Conservation (phyloP, 345 rosid genomes). For the Eucalyptus melliodora region DNA sequence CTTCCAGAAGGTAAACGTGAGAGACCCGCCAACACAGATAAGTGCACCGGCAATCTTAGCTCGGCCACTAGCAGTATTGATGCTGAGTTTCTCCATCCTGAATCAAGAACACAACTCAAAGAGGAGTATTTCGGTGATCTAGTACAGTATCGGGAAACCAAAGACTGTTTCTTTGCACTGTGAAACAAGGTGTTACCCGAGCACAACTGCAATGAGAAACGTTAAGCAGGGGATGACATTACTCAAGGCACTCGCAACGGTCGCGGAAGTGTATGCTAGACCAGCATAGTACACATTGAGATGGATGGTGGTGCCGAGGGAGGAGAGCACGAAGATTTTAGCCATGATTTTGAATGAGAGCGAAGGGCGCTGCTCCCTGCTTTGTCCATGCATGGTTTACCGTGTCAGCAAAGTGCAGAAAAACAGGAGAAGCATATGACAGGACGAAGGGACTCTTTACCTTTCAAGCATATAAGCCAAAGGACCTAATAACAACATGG, state of each 20-base stretch:
- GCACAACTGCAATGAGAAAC: constrained; percentile 21
- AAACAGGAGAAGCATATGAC: background rate
- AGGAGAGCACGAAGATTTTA: constrained; percentile 31
- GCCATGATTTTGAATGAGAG: constrained; percentile 6
- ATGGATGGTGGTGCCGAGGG: constrained; percentile 29
- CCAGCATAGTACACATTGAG: constrained; percentile 30
- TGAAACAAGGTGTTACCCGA: constrained; percentile 9
- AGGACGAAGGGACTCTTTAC: background rate
- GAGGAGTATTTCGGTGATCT: background rate
- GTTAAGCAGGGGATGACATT: constrained; percentile 30
- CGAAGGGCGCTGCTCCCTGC: constrained; percentile 19
- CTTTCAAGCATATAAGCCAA: constrained; percentile 38
- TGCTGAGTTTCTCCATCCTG: constrained; percentile 37
- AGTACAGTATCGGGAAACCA: background rate
- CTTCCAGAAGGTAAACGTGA: constrained; percentile 38
- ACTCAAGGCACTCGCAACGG: constrained; percentile 30
- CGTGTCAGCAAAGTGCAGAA: background rate
- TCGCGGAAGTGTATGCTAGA: constrained; percentile 19
- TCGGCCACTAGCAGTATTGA: constrained; percentile 5
- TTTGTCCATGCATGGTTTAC: background rate
- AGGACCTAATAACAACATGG: constrained; percentile 16
- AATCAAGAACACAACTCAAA: background rate
- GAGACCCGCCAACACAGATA: constrained; percentile 26
- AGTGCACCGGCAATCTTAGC: constrained; percentile 23
- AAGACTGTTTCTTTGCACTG: background rate